These are phyloP conservation scores for Schizonepeta tenuifolia DNA, from an alignment of 257 asterid species.

Conservation along the genomic window DNA sequence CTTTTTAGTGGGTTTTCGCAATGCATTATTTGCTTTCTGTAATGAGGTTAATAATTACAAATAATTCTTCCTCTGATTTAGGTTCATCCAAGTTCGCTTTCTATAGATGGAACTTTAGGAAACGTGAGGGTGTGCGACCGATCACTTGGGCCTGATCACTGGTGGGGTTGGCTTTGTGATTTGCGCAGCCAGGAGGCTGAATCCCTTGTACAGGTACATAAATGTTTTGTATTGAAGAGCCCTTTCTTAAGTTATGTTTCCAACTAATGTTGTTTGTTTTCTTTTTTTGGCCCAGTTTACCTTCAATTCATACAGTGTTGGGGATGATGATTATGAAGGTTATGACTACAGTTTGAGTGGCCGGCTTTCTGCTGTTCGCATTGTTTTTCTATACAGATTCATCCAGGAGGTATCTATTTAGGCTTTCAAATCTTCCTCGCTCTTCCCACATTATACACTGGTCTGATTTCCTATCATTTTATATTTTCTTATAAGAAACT, in stretches of 20 bases:
- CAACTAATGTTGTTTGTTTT: conserved; percentile 26
- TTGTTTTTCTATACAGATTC: conserved; percentile 91
- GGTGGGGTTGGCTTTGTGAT: conserved; percentile 99
- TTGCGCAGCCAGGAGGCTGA: conserved; percentile 92
- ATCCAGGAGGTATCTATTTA: conserved; percentile 80
- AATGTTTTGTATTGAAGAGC: conserved; percentile 22
- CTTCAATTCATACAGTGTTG: conserved; percentile 75
- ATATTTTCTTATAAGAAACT: not conserved
- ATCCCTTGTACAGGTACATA: conserved; percentile 83
- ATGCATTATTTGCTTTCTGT: conserved; percentile 30
- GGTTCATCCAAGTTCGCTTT: conserved; percentile 95
- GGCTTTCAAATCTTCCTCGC: conserved; percentile 8
- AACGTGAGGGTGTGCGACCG: conserved; percentile 89
- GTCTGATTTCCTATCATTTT: conserved; percentile 4
- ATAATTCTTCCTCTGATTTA: conserved; percentile 43
- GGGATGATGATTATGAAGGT: conserved; percentile 95
- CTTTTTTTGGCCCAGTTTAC: conserved; percentile 60
- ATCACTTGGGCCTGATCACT: conserved; percentile 76
- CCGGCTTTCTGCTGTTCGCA: conserved; percentile 96
- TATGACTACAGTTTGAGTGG: conserved; percentile 89
- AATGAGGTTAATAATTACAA: conserved; percentile 28
- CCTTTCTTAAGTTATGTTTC: conserved; percentile 13
- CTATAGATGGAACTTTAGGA: conserved; percentile 86
- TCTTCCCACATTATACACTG: conserved; percentile 18
- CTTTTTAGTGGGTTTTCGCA: conserved; percentile 8